phyloP scores from a whole-genome alignment of 345 rosid species.

The Arabidopsis suecica region DNA sequence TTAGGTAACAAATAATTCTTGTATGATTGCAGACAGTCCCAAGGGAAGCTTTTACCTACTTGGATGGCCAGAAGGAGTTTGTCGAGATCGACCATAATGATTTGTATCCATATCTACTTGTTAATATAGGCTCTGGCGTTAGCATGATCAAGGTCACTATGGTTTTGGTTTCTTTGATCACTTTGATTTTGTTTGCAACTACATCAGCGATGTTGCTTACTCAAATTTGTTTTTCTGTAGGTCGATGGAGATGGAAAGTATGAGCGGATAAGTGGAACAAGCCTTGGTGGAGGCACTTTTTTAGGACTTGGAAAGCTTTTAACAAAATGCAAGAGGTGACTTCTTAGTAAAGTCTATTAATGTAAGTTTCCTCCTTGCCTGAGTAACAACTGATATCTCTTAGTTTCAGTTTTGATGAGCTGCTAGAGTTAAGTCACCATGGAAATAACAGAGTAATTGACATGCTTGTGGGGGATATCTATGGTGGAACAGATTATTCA shows the following conservation, averaged over 20 bases:
- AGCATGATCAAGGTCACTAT: constrained; percentile 88
- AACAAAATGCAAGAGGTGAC: constrained; percentile 80
- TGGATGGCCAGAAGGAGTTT: constrained; percentile 70
- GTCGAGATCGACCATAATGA: constrained; percentile 75
- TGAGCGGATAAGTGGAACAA: constrained; percentile 89
- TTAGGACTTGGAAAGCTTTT: constrained; percentile 86
- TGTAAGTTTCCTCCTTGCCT: no score
- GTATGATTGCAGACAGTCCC: constrained; percentile 66
- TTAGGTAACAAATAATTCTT: no score
- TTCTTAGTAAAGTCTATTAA: not conserved
- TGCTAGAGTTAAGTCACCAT: constrained; percentile 72
- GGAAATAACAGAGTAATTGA: constrained; percentile 86
- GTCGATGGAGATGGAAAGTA: constrained; percentile 85
- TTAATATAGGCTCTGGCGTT: constrained; percentile 93
- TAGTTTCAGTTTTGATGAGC: constrained; percentile 69
- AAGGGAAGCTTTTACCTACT: constrained; percentile 80
- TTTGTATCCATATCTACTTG: constrained; percentile 86
- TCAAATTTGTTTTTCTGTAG: constrained; percentile 47
- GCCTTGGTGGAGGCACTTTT: constrained; percentile 90
- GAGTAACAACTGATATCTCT: constrained; percentile 26
- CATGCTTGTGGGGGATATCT: constrained; percentile 96
- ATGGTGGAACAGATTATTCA: constrained; percentile 75
- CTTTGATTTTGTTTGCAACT: not conserved
- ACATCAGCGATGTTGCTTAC: not conserved
- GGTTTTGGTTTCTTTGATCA: constrained; percentile 14